These are phyloP conservation scores for Yamadazyma trypodendri DNA, from an alignment of 1,139 yeast species.

Conservation along the genomic window DNA sequence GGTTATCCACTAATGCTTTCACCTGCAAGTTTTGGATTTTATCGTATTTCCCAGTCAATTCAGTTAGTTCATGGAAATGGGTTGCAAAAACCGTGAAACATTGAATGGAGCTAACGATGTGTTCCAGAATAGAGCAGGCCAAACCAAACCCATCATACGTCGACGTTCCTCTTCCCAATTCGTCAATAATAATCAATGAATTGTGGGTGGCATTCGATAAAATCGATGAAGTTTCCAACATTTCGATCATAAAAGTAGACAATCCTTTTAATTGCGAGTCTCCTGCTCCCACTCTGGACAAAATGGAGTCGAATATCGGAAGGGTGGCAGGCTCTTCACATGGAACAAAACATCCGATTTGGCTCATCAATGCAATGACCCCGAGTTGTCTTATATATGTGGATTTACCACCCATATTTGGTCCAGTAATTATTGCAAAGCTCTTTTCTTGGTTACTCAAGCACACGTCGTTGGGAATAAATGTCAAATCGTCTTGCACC, in stretches of 20 bases:
- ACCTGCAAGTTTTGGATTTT: conserved; percentile 81
- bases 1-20: conserved; percentile 78
- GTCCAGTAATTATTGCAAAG: conserved; percentile 89
- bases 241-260: conserved; percentile 96
- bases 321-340: conserved; percentile 39
- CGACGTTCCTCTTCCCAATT: conserved; percentile 93
- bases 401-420: conserved; percentile 98
- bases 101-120: conserved; percentile 64
- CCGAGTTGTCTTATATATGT: conserved; percentile 93
- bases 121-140: conserved; percentile 94
- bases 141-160: conserved; percentile 97
- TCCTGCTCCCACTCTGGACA: conserved; percentile 98
- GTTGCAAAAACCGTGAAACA: conserved; percentile 93
- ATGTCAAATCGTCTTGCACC: conserved; percentile 81
- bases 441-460: conserved; percentile 48
- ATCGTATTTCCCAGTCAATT: conserved; percentile 60
- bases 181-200: conserved; percentile 89
- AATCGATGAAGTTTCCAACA: conserved; percentile 93
- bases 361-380: conserved; percentile 84
- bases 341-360: conserved; percentile 91
- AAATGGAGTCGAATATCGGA: conserved; percentile 82
- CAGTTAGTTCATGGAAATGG: conserved; percentile 93
- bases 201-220: conserved; percentile 81
- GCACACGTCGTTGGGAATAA: conserved; percentile 81
- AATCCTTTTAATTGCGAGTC: conserved; percentile 96